Evolutionary conservation across 345 rosid species (phyloP).

Genomic region (sweet orange (Citrus sinensis)): DVS_A1.0 CM039165.1:38591501-38592000

Average conservation of each 20-base stretch:
- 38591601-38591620: background rate
- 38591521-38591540: no score
- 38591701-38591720: constrained; percentile 34
- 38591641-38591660: background rate
- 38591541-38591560: no score
- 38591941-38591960: background rate
- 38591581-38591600: no score
- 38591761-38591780: constrained; percentile 44
- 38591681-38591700: constrained; percentile 42
- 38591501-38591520: no score
- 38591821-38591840: constrained; percentile 96
- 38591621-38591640: background rate
- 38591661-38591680: background rate
- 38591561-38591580: no score
- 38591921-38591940: background rate
- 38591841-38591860: constrained; percentile 99
- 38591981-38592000: background rate
- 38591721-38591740: constrained; percentile 50
- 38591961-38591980: background rate
- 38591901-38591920: constrained; percentile 2
- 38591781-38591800: constrained; percentile 45
- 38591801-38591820: constrained; percentile 92
- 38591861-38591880: constrained; percentile 25
- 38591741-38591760: constrained; percentile 45
- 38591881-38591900: background rate